phyloP scores from a whole-genome alignment of 805 yeast species.

The Blastobotrys americana region DNA sequence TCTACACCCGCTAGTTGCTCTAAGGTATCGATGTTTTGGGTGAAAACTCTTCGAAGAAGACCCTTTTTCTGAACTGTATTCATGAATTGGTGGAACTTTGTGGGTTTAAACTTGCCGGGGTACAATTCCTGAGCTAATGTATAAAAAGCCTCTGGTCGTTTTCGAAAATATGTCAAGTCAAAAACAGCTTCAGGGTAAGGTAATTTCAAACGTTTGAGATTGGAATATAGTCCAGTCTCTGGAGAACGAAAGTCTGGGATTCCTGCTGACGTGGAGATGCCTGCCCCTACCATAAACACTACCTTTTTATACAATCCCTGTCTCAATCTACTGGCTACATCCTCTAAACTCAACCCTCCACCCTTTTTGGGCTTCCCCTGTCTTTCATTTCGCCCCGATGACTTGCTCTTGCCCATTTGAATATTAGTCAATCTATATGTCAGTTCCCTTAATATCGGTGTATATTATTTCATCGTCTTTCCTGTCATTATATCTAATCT shows the following conservation, averaged over 20 bases:
- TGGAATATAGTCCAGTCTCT: constrained; percentile 70
- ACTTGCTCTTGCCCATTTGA: no score
- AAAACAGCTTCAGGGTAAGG: constrained; percentile 96
- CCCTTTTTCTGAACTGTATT: constrained; percentile 58
- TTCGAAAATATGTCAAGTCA: constrained; percentile 72
- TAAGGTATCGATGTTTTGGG: constrained; percentile 90
- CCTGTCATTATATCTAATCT: no score
- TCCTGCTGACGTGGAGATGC: constrained; percentile 87
- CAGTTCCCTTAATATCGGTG: no score
- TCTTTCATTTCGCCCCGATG: no score
- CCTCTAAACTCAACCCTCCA: no score
- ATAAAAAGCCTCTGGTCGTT: constrained; percentile 78
- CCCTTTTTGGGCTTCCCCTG: no score
- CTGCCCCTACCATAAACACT: constrained; percentile 66
- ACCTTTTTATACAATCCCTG: constrained; percentile 22
- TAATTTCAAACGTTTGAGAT: constrained; percentile 56
- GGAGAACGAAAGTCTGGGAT: constrained; percentile 95
- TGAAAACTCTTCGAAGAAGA: constrained; percentile 61
- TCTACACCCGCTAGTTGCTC: constrained; percentile 78
- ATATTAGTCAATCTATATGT: no score
- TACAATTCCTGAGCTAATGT: constrained; percentile 75
- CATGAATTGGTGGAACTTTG: constrained; percentile 71
- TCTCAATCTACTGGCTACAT: constrained; percentile 18
- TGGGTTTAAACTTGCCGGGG: constrained; percentile 83
- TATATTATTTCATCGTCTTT: no score